A percentile compares a stretch with the other conserved stretches of the same genome.
Conservation (phyloP, 768 basidiomycete species). For the Mycena vitilis region DNA sequence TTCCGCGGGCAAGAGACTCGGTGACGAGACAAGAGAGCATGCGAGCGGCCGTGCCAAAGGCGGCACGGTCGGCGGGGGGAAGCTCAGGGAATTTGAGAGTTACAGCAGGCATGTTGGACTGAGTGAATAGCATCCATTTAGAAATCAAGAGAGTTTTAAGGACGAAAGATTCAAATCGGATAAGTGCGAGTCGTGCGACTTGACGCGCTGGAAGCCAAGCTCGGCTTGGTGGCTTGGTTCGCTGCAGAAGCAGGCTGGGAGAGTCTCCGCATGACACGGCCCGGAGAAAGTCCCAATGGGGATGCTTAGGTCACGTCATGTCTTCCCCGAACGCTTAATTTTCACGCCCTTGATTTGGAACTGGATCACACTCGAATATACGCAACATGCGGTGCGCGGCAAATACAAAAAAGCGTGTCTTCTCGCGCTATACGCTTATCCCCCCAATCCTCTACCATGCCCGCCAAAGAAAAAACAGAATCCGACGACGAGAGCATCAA, state of each 20-base stretch:
- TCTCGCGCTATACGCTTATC: background rate
- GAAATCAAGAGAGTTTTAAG: too few relatives aligned
- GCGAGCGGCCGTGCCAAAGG: constrained; percentile 61
- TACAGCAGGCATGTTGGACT: constrained; percentile 43
- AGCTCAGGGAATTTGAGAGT: constrained; percentile 44
- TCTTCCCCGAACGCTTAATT: background rate
- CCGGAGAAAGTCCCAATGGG: too few relatives aligned
- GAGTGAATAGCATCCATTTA: too few relatives aligned
- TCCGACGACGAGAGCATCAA: constrained; percentile 24
- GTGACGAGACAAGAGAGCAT: constrained; percentile 69
- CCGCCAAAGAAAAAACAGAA: constrained; percentile 6
- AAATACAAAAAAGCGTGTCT: constrained; percentile 15
- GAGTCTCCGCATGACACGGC: too few relatives aligned
- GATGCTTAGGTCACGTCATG: too few relatives aligned
- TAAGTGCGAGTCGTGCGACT: constrained; percentile 17
- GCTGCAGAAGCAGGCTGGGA: background rate
- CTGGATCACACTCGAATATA: background rate
- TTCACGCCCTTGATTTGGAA: background rate
- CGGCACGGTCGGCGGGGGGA: constrained; percentile 54
- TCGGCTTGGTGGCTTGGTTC: constrained; percentile 21
- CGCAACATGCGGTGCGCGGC: constrained; percentile 4
- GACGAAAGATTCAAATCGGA: constrained; percentile 24
- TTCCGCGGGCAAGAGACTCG: constrained; percentile 62
- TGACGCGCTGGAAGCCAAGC: constrained; percentile 6
- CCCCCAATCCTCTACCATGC: constrained; percentile 17